Conservation (phyloP, 306 rosid genomes). For the Pyrus communis region DNA sequence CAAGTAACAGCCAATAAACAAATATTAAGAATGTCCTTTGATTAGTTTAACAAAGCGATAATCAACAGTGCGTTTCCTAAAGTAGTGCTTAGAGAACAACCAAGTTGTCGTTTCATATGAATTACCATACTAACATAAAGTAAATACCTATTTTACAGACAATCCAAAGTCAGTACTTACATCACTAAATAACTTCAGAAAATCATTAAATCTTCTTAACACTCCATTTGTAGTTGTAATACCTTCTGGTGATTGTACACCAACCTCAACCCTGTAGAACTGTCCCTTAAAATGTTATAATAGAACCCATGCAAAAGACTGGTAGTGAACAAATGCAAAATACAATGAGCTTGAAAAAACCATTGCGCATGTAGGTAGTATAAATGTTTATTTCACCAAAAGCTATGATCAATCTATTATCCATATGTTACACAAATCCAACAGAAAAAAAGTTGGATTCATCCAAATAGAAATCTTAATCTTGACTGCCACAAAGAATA, state of each 20-base stretch:
- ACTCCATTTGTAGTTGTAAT: conserved; percentile 56
- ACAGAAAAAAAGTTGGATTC: not conserved
- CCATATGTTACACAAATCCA: not conserved
- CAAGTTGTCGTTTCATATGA: not conserved
- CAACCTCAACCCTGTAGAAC: conserved; percentile 99
- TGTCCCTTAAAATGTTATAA: conserved; percentile 72
- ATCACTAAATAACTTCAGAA: conserved; percentile 67
- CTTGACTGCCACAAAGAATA: not conserved
- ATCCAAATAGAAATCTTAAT: not conserved
- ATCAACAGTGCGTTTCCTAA: not conserved
- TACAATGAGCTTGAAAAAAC: not conserved
- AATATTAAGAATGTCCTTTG: conserved; percentile 4
- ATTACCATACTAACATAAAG: conserved; percentile 4
- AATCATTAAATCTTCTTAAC: conserved; percentile 92
- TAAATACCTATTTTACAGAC: not conserved
- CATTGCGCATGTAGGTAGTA: not conserved
- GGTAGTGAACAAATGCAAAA: conserved; percentile 12
- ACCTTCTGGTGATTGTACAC: conserved; percentile 87
- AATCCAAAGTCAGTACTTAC: conserved; percentile 42
- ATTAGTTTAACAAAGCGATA: conserved; percentile 18
- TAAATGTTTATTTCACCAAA: not conserved
- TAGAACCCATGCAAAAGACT: conserved; percentile 18
- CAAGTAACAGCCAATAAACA: conserved; percentile 19
- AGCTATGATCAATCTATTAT: not conserved
- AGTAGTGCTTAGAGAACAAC: not conserved